Percentiles rank a stretch among this genome's conserved stretches.
Conservation (phyloP, 2,329 filamentous ascomycete genomes). For the Geosmithia flava region DNA sequence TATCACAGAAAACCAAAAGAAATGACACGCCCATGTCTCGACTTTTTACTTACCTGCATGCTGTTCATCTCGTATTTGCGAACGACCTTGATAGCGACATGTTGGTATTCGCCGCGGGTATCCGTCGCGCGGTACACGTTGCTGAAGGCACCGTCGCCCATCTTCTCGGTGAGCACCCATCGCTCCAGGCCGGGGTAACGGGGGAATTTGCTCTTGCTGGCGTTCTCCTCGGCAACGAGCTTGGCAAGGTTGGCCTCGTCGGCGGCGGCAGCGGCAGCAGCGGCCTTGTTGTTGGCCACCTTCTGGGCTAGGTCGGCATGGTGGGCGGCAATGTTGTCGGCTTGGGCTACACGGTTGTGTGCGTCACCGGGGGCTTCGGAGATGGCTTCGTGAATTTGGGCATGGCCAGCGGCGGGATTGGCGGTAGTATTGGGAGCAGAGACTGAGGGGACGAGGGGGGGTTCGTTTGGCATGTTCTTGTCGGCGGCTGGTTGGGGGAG, state of each 20-base stretch:
- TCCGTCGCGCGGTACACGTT: slow-evolving; percentile 92
- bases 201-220: slow-evolving; percentile 74
- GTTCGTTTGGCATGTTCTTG: slow-evolving; percentile 42
- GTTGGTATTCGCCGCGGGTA: slow-evolving; percentile 52
- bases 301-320: slow-evolving; percentile 51
- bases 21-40: not conserved
- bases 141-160: slow-evolving; percentile 98
- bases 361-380: slow-evolving; percentile 47
- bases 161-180: slow-evolving; percentile 85
- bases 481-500: slow-evolving; percentile 23
- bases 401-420: slow-evolving; percentile 25
- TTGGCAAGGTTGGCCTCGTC: slow-evolving; percentile 66
- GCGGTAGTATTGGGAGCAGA: slow-evolving; percentile 8
- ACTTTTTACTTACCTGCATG: slow-evolving; percentile 69
- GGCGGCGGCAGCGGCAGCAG: slow-evolving; percentile 19
- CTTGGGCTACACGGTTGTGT: slow-evolving; percentile 57
- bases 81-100: slow-evolving; percentile 97
- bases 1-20: slow-evolving; percentile 1
- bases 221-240: slow-evolving; percentile 84
- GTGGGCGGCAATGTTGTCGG: slow-evolving; percentile 51
- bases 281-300: slow-evolving; percentile 13
- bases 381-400: slow-evolving; percentile 41
- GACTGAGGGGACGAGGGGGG: slow-evolving; percentile 19
- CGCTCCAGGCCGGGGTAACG: slow-evolving; percentile 36
- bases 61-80: slow-evolving; percentile 99